phyloP scores from a whole-genome alignment of 192 early-diverging fungal species.

The Dimargaris cristalligena region DNA sequence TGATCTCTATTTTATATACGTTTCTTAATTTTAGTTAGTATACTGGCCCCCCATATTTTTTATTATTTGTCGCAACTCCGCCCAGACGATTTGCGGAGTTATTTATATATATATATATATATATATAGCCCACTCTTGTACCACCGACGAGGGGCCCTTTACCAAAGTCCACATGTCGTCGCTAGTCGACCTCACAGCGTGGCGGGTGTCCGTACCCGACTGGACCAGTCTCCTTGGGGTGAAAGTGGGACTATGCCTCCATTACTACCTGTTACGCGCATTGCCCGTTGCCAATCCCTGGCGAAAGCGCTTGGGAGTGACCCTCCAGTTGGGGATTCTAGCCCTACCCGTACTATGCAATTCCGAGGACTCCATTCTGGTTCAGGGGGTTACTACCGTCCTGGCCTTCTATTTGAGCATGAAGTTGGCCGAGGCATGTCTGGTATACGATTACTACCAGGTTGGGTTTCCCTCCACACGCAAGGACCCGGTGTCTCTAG shows the following conservation, averaged over 20 bases:
- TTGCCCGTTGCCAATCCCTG: background rate
- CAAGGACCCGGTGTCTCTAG: background rate
- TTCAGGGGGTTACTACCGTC: background rate
- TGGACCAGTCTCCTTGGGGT: background rate
- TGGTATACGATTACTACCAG: background rate
- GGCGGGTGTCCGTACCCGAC: background rate
- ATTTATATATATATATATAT: too few relatives aligned
- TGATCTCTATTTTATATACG: too few relatives aligned
- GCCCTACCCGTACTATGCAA: background rate
- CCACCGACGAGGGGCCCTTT: too few relatives aligned
- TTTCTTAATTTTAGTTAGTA: too few relatives aligned
- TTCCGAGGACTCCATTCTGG: background rate
- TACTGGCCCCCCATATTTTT: too few relatives aligned
- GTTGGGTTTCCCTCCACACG: background rate
- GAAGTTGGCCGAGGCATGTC: background rate
- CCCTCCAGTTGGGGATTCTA: background rate
- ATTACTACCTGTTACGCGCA: background rate
- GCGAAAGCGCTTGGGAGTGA: background rate
- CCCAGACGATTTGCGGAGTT: too few relatives aligned
- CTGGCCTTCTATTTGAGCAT: conserved; percentile 2
- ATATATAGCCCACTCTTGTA: too few relatives aligned
- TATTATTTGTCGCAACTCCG: too few relatives aligned
- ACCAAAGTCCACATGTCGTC: too few relatives aligned
- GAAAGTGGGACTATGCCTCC: background rate
- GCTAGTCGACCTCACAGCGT: background rate